Base-by-base conservation (phyloP, 805 yeast genomes). In the Candida koratica region DNA sequence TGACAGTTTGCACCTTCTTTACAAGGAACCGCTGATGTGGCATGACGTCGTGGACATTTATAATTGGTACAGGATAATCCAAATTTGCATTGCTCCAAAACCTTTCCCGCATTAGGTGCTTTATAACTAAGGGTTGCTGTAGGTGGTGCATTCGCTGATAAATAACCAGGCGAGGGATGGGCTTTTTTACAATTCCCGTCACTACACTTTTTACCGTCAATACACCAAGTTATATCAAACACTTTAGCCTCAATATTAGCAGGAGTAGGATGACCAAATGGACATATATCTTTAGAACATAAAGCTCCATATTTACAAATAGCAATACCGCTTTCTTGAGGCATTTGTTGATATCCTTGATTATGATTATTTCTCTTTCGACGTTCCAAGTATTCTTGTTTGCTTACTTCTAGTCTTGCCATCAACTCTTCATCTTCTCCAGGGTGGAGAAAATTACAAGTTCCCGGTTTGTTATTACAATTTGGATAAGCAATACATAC, bases 241-340 rank as follows among this genome's bases (percentile, higher is more conserved):
- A 87, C 85, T 48, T 79, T 77, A 18, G 88, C 87, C 43, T 73
- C 78, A 43, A 71, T 75, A 60, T 83, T 85, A 12, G 86, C 83
- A 1, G 94, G 93, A 0, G 95, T 85, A 29, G 97, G 96, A 55
- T 88, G 96, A 17, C 88, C 96, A 64, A 81, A 86, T 18, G 88
- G 86, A 65, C 96, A 88, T 43, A 76, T 61, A 43, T 79, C 86
- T 51, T 84, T 84, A 16, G 84, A 68, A 60, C 96, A 88, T 25
- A 76, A 58, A 16, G 71, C 67, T 32, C 90, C 93, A 58, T 76
- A 88, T 55, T 83, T 84, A 66, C 96, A 88, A 24, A 81, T 52
- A 2, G 75, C 73, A 39, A 75, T 70, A 37, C 45, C 48, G 8
- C 81, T 80, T 28, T 43, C 48, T 25, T 63, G 67, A 15, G 65